Evolutionary conservation across 139 green algal species (phyloP), one percentile per base, ranked within the genome.

Genomic region (Picochlorum sp.): DNA sequence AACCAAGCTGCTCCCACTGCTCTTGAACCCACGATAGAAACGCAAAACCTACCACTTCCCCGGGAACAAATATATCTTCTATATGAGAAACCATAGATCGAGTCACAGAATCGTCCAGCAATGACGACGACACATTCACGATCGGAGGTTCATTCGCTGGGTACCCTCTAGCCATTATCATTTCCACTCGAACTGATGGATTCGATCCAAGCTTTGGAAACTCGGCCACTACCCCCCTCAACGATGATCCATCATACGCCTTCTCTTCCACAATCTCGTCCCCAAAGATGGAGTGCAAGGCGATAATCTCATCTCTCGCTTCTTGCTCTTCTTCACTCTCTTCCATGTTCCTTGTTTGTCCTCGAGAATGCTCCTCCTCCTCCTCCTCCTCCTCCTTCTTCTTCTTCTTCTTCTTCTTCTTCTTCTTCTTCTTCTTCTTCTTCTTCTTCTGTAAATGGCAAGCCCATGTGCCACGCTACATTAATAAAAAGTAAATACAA

Each of bases 221-320:
- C 37, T n/a, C n/a, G n/a, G n/a, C n/a, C n/a, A n/a, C n/a, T n/a
- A n/a, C n/a, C n/a, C n/a, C n/a, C n/a, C n/a, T n/a, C n/a, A n/a
- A n/a, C n/a, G n/a, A n/a, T n/a, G n/a, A n/a, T n/a, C n/a, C n/a
- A n/a, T n/a, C n/a, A n/a, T n/a, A n/a, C n/a, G n/a, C n/a, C n/a
- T n/a, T n/a, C n/a, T n/a, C n/a, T n/a, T n/a, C 14, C 7, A 39
- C 28, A 35, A 53, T 58, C 20, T 79, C 72, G 6, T 78, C 57
- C 0, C 75, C 81, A 52, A 77, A 88, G 6, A 91, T 91, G 20
- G 80, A 72, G 10, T 73, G 53, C 29, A 89, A 28, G 0, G 77
- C 79, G 8, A 54, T 57, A 0, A 83, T 41, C 63, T 90, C 83
- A 29, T 89, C 79, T n/a, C n/a, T n/a, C n/a, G n/a, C n/a, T 14